Conservation (phyloP, 345 rosid species). For the Gossypium anomalum region DNA sequence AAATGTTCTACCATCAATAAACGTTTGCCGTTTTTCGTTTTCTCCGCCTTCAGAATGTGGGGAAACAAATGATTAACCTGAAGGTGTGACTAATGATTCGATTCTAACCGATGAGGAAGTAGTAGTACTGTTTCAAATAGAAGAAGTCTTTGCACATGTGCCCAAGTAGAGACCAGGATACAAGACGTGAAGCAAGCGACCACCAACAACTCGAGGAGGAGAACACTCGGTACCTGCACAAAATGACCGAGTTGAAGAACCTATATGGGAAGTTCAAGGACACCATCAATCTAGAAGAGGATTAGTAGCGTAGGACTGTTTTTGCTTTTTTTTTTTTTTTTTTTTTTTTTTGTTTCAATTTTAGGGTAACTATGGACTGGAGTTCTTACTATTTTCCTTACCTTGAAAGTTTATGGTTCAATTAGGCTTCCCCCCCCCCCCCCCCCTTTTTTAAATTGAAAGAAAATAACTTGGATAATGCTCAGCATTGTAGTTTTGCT, state of each 20-base stretch:
- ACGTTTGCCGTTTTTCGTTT: background rate
- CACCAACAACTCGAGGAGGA: conserved; percentile 64
- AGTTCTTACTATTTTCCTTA: too few species aligned
- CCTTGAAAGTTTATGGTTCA: too few species aligned
- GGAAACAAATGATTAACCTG: conserved; percentile 78
- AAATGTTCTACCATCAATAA: background rate
- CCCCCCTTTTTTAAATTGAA: too few species aligned
- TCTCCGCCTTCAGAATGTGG: conserved; percentile 3
- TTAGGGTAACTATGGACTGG: background rate
- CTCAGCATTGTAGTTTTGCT: too few species aligned
- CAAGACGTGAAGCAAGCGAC: conserved; percentile 75
- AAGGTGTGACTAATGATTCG: conserved; percentile 89
- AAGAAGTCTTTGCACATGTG: conserved; percentile 89
- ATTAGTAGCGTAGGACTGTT: conserved; percentile 22
- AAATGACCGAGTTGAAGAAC: conserved; percentile 84
- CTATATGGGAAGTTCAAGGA: conserved; percentile 84
- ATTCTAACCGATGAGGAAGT: conserved; percentile 90
- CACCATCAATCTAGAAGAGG: conserved; percentile 95
- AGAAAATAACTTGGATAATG: too few species aligned
- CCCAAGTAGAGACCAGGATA: conserved; percentile 68
- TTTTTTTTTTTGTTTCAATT: background rate
- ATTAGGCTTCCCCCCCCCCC: too few species aligned
- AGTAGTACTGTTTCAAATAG: conserved; percentile 77
- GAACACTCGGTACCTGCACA: conserved; percentile 43
- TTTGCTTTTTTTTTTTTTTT: background rate